Conservation (phyloP, 768 basidiomycete species). For the Leccinum rimulosum region DNA sequence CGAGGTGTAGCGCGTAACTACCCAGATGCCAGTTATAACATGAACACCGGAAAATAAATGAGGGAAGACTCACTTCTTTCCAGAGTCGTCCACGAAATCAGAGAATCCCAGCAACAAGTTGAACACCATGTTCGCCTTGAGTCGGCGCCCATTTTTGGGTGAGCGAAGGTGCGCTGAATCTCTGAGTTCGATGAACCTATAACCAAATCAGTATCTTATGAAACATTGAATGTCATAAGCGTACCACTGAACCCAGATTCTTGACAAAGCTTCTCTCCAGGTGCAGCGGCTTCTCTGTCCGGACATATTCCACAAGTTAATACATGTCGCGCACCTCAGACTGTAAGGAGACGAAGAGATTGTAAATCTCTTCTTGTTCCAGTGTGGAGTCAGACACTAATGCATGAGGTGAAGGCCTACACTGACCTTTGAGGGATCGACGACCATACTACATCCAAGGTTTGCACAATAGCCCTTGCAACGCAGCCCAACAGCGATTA, state of each 20-base stretch:
- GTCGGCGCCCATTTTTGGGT: slow-evolving; percentile 66
- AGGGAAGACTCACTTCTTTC: slow-evolving; percentile 59
- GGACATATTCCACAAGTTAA: slow-evolving; percentile 63
- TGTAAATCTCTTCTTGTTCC: slow-evolving; percentile 92
- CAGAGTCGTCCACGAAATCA: slow-evolving; percentile 71
- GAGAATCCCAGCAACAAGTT: slow-evolving; percentile 83
- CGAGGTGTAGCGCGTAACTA: slow-evolving; percentile 85
- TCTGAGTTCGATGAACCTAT: slow-evolving; percentile 90
- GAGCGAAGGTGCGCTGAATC: slow-evolving; percentile 83
- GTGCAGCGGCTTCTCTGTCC: slow-evolving; percentile 75
- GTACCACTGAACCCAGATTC: slow-evolving; percentile 85
- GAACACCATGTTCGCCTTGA: slow-evolving; percentile 82
- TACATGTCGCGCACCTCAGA: slow-evolving; percentile 81
- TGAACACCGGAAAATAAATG: neutral
- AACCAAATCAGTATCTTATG: neutral
- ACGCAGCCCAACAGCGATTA: slow-evolving; percentile 84
- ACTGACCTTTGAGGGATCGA: slow-evolving; percentile 82
- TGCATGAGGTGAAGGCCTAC: neutral
- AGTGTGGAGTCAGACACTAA: slow-evolving; percentile 30
- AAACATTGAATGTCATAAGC: slow-evolving; percentile 18
- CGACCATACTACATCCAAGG: slow-evolving; percentile 91
- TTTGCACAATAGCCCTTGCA: slow-evolving; percentile 94
- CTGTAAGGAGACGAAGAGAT: slow-evolving; percentile 77
- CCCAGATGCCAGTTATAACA: neutral
- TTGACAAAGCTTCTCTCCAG: slow-evolving; percentile 85